These are phyloP conservation scores for Achaetomium macrosporum DNA, from an alignment of 2,329 filamentous ascomycete genomes.

Conservation along the genomic window DNA sequence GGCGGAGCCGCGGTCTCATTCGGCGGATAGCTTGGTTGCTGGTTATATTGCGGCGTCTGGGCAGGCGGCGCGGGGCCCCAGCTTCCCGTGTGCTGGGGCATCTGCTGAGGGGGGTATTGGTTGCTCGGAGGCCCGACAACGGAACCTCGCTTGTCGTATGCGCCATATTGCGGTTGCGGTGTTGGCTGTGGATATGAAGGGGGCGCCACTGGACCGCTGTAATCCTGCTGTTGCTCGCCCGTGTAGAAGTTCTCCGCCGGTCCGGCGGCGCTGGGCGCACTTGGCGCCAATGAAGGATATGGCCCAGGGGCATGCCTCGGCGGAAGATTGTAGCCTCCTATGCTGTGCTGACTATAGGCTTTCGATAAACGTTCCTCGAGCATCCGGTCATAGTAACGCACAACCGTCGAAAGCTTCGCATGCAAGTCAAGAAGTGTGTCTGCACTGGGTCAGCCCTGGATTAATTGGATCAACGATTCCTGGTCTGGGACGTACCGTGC, in stretches of 20 bases:
- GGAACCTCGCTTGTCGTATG: slow-evolving; percentile 40
- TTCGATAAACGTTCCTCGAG: slow-evolving; percentile 90
- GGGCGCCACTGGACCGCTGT: slow-evolving; percentile 43
- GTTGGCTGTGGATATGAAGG: slow-evolving; percentile 48
- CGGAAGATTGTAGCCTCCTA: slow-evolving; percentile 58
- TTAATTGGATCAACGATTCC: background rate
- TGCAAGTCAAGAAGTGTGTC: slow-evolving; percentile 92
- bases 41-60: slow-evolving; percentile 33
- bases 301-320: slow-evolving; percentile 50
- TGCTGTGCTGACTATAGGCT: slow-evolving; percentile 77
- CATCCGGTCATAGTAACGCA: slow-evolving; percentile 97
- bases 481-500: slow-evolving; percentile 61
- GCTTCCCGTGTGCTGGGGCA: slow-evolving; percentile 42
- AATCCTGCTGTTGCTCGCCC: slow-evolving; percentile 49
- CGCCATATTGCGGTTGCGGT: slow-evolving; percentile 38
- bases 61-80: slow-evolving; percentile 43
- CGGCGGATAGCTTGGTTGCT: slow-evolving; percentile 28
- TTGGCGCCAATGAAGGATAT: slow-evolving; percentile 65
- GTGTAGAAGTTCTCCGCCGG: slow-evolving; percentile 79
- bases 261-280: slow-evolving; percentile 41
- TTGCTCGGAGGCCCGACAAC: slow-evolving; percentile 35
- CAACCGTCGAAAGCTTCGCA: slow-evolving; percentile 90
- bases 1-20: slow-evolving; percentile 29
- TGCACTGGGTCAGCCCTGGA: slow-evolving; percentile 35
- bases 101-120: slow-evolving; percentile 41